Evolutionary conservation across 1,139 yeast species (phyloP).

Genomic region (Debaryomyces nepalensis): DNA sequence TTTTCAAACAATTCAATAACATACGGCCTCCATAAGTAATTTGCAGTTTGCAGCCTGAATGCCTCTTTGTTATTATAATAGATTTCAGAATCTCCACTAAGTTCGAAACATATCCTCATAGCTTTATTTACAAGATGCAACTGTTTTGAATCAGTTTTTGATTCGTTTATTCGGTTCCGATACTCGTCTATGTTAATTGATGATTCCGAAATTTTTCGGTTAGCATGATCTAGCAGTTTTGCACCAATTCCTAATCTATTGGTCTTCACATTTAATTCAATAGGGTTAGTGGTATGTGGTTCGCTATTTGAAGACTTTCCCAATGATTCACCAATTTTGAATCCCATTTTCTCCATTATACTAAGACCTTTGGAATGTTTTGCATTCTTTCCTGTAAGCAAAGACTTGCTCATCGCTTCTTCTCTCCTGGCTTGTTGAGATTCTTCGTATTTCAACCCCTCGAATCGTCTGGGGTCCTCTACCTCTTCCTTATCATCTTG

Average conservation of each 20-base stretch:
- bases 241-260: slow-evolving; percentile 20
- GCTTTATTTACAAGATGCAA: slow-evolving; percentile 17
- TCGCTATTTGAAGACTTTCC: slow-evolving; percentile 31
- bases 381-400: slow-evolving; percentile 15
- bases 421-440: slow-evolving; percentile 7
- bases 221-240: background rate
- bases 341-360: slow-evolving; percentile 65
- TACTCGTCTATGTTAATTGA: slow-evolving; percentile 2
- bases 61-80: slow-evolving; percentile 14
- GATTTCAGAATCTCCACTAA: slow-evolving; percentile 31
- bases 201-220: background rate
- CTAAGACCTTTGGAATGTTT: slow-evolving; percentile 47
- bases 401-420: slow-evolving; percentile 16
- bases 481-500: background rate
- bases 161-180: slow-evolving; percentile 1
- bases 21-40: slow-evolving; percentile 31
- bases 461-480: slow-evolving; percentile 1
- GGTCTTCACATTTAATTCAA: slow-evolving; percentile 16
- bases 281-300: slow-evolving; percentile 27
- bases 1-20: slow-evolving; percentile 16
- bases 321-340: slow-evolving; percentile 46
- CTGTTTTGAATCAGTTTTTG: slow-evolving; percentile 9
- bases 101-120: slow-evolving; percentile 31
- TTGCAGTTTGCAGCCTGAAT: slow-evolving; percentile 19
- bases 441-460: slow-evolving; percentile 9